Evolutionary conservation across 306 rosid species (phyloP).

Genomic region (Sechiopsis laciniata): DNA sequence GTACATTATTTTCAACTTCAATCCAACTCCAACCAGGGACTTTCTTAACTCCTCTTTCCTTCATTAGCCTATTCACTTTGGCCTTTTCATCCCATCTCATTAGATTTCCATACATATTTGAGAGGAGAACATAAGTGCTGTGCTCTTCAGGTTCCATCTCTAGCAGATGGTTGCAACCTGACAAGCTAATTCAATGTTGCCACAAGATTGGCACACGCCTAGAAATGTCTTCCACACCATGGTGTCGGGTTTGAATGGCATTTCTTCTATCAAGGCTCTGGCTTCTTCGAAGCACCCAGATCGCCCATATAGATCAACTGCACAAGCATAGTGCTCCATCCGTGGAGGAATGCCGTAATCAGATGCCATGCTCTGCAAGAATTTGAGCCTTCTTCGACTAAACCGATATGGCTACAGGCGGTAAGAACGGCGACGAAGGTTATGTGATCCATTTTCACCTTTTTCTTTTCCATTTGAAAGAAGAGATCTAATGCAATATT

Average conservation of each 20-base stretch:
- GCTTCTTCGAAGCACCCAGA: conserved; percentile 58
- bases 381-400: conserved; percentile 57
- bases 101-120: too few species aligned
- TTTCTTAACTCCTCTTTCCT: too few species aligned
- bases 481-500: too few species aligned
- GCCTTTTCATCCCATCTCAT: too few species aligned
- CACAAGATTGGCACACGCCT: conserved; percentile 73
- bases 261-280: conserved; percentile 53
- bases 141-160: too few species aligned
- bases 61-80: too few species aligned
- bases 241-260: conserved; percentile 64
- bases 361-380: conserved; percentile 47
- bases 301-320: conserved; percentile 67
- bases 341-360: conserved; percentile 47
- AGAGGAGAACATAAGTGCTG: too few species aligned
- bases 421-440: conserved; percentile 79
- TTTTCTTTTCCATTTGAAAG: conserved; percentile 32
- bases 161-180: conserved; percentile 38
- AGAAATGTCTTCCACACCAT: conserved; percentile 65
- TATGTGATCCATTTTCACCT: conserved; percentile 71
- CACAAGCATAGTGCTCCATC: conserved; percentile 86
- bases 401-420: conserved; percentile 78
- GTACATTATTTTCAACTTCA: too few species aligned
- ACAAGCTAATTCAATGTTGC: conserved; percentile 64
- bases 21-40: too few species aligned